Evolutionary conservation across 257 asterid genomes (phyloP), one percentile per base, ranked within the genome.

Genomic region (Capsicum baccatum): DNA sequence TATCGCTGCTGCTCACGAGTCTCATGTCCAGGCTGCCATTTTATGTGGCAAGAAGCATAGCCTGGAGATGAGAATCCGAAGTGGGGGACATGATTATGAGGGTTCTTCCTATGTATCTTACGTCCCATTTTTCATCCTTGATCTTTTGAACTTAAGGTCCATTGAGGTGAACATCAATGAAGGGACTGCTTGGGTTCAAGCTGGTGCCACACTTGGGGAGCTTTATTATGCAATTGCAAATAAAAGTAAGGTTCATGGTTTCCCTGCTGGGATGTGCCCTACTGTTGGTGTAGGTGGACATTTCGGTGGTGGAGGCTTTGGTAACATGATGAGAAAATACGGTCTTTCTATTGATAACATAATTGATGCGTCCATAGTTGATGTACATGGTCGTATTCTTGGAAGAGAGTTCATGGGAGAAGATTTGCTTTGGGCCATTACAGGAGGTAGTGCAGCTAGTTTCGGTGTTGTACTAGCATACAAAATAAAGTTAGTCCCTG

Each of bases 1-100:
- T 74, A 54, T 74, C 39, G 48, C 59, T 3, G 80, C 80, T 9
- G 48, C 58, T 9, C 80, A 74, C 3, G 14, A 44, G 15, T 74
- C 82, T 35, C 82, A 78, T 10, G 55, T 78, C 66, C 82, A 78
- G 55, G 42, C 82, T 11, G 52, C 82, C 82, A 78, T 78, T 11
- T 4, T 50, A 26, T 78, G 82, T 21, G 62, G 63, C 82, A 50
- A 78, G 47, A 19, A 5, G 12, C 66, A 78, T 78, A 48, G 48
- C 48, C 48, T 78, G n/a, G 48, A 78, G 55, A 78, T 78, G 48
- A 78, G 55, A 78, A 52, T 11, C 82, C 63, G 82, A 9, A 44
- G 48, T 44, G 48, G 48, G 48, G 48, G 48, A 44, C 48, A 44
- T 44, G 48, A 44, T 44, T 44, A 0, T 17, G 82, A 78, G 66